Conservation (phyloP, 768 basidiomycete species). For the Pleurotus cornucopiae region DNA sequence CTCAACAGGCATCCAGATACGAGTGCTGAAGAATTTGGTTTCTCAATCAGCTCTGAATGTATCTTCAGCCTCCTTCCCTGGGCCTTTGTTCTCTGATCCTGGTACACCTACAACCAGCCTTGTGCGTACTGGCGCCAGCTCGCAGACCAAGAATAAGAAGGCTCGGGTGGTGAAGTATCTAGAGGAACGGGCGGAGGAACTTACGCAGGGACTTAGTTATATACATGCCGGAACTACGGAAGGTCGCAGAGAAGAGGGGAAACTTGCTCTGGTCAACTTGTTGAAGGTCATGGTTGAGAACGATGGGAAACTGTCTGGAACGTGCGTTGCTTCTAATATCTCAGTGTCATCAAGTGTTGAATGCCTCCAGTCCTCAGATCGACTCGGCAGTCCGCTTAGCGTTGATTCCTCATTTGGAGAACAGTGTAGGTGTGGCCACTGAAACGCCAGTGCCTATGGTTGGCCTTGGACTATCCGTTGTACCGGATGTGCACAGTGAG, state of each 20-base stretch:
- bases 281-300: slow-evolving; percentile 82
- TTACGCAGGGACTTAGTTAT: slow-evolving; percentile 74
- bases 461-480: slow-evolving; percentile 13
- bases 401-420: slow-evolving; percentile 55
- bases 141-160: slow-evolving; percentile 81
- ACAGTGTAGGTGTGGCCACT: slow-evolving; percentile 16
- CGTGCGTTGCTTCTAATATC: slow-evolving; percentile 37
- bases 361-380: slow-evolving; percentile 30
- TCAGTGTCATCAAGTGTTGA: slow-evolving; percentile 20
- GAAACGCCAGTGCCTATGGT: slow-evolving; percentile 17
- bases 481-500: slow-evolving; percentile 33
- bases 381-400: slow-evolving; percentile 75
- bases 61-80: slow-evolving; percentile 66
- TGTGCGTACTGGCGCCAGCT: slow-evolving; percentile 61
- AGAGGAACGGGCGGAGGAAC: slow-evolving; percentile 68
- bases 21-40: slow-evolving; percentile 62
- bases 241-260: slow-evolving; percentile 66
- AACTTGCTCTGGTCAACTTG: slow-evolving; percentile 67
- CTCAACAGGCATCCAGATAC: slow-evolving; percentile 66
- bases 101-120: slow-evolving; percentile 60
- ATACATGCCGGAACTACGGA: slow-evolving; percentile 47
- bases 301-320: slow-evolving; percentile 83
- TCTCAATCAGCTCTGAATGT: slow-evolving; percentile 59
- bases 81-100: slow-evolving; percentile 81
- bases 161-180: slow-evolving; percentile 74